A percentile compares a stretch with the other conserved stretches of the same genome.
phyloP scores from a whole-genome alignment of 192 early-diverging fungal species.

The Rhizophagus sp. region DNA sequence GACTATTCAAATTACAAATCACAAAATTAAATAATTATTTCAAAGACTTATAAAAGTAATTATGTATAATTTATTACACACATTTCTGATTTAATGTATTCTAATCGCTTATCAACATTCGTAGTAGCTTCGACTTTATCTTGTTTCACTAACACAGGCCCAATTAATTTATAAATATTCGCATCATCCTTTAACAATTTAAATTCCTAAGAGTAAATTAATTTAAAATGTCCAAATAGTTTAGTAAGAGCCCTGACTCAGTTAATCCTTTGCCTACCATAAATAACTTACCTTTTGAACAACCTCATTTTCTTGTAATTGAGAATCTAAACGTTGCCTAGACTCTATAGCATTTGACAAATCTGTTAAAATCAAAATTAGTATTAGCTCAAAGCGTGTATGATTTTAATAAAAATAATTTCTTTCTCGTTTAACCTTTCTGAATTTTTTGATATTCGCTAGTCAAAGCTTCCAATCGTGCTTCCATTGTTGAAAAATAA shows the following conservation, averaged over 20 bases:
- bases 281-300: constrained; percentile 70
- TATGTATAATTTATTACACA: constrained; percentile 43
- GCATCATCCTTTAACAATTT: constrained; percentile 75
- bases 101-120: constrained; percentile 94
- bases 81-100: constrained; percentile 89
- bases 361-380: constrained; percentile 51
- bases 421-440: constrained; percentile 4
- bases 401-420: not conserved
- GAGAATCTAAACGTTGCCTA: constrained; percentile 88
- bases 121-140: constrained; percentile 78
- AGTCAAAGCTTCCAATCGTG: constrained; percentile 1
- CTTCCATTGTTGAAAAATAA: not conserved
- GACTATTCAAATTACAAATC: constrained; percentile 43
- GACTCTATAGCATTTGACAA: constrained; percentile 70
- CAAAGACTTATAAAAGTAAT: not conserved
- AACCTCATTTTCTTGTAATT: constrained; percentile 93
- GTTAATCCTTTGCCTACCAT: too few species aligned
- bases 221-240: too few species aligned
- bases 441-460: constrained; percentile 24
- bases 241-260: too few species aligned
- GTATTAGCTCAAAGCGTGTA: not conserved
- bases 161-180: constrained; percentile 94
- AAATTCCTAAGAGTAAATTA: constrained; percentile 72
- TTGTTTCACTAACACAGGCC: constrained; percentile 94
- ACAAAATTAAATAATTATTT: not conserved